Evolutionary conservation across 495 filamentous ascomycete species (phyloP).

Genomic region (Neurospora tetrasperma): DNA sequence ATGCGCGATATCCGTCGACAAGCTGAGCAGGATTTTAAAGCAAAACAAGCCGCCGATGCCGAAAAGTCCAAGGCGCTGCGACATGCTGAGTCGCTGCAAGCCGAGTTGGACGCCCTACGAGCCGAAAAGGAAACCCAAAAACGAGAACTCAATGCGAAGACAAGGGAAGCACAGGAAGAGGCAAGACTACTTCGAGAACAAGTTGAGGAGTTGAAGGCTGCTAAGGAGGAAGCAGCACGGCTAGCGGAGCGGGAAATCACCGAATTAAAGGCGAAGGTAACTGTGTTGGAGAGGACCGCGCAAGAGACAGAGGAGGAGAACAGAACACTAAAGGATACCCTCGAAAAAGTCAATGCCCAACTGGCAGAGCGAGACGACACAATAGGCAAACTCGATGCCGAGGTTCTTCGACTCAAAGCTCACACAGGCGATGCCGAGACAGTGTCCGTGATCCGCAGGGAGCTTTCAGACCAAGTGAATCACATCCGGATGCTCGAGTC

Average conservation of each 20-base stretch:
- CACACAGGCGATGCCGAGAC: constrained; percentile 79
- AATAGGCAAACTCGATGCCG: constrained; percentile 63
- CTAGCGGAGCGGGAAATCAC: constrained; percentile 56
- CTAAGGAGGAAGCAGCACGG: constrained; percentile 59
- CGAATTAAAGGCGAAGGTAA: constrained; percentile 62
- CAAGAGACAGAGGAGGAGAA: constrained; percentile 65
- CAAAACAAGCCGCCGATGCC: constrained; percentile 64
- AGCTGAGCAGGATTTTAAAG: constrained; percentile 73
- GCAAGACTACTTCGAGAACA: constrained; percentile 65
- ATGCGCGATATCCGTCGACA: constrained; percentile 62
- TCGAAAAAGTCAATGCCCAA: constrained; percentile 57
- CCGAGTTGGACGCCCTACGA: constrained; percentile 55
- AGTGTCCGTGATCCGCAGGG: constrained; percentile 68
- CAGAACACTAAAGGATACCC: constrained; percentile 46
- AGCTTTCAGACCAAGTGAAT: constrained; percentile 75
- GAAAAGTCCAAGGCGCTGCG: constrained; percentile 55
- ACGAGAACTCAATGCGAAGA: constrained; percentile 56
- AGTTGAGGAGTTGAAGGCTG: constrained; percentile 61
- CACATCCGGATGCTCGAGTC: constrained; percentile 80
- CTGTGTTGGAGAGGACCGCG: constrained; percentile 54
- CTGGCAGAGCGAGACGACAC: constrained; percentile 58
- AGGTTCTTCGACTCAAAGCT: constrained; percentile 70
- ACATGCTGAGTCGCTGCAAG: constrained; percentile 60
- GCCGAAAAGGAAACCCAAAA: constrained; percentile 45
- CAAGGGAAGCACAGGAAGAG: constrained; percentile 62